Conservation (phyloP, 371 early-diverging fungal genomes). For the Batrachochytrium dendrobatidis region DNA sequence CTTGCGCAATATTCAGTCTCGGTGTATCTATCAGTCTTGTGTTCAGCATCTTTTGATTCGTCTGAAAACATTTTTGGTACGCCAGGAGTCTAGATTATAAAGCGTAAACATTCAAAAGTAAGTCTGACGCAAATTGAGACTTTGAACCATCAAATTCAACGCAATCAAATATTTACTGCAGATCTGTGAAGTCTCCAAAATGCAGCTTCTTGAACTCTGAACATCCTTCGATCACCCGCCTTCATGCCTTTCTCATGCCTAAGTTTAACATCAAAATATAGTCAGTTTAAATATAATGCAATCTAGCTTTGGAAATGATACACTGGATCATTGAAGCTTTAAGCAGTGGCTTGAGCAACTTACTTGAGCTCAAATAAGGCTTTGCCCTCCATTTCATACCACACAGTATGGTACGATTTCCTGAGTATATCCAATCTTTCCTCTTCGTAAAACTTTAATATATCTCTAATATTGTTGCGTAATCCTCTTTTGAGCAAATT, state of each 20-base stretch:
- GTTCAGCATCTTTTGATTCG: conserved; percentile 7
- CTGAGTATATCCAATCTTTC: conserved; percentile 21
- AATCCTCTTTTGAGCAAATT: conserved; percentile 24
- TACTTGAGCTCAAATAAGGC: conserved; percentile 22
- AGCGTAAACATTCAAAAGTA: too few relatives aligned
- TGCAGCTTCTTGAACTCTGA: conserved; percentile 26
- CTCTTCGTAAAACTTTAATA: conserved; percentile 27
- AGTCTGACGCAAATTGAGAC: neutral
- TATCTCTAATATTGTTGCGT: conserved; percentile 13
- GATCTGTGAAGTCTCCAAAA: conserved; percentile 33
- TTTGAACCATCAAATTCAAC: neutral
- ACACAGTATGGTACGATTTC: conserved; percentile 13
- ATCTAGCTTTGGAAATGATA: neutral
- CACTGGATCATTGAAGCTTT: too few relatives aligned
- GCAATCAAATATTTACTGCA: neutral
- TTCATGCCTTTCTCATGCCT: conserved; percentile 2
- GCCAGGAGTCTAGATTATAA: neutral
- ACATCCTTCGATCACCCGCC: conserved; percentile 24
- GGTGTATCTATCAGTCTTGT: conserved; percentile 1
- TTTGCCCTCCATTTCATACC: conserved; percentile 18
- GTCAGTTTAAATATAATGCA: neutral
- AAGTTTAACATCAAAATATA: neutral
- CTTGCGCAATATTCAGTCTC: neutral
- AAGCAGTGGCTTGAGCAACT: conserved; percentile 1
- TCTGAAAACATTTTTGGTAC: neutral